phyloP scores from a whole-genome alignment of 2,329 filamentous ascomycete species.

The Cercospora sojina region DNA sequence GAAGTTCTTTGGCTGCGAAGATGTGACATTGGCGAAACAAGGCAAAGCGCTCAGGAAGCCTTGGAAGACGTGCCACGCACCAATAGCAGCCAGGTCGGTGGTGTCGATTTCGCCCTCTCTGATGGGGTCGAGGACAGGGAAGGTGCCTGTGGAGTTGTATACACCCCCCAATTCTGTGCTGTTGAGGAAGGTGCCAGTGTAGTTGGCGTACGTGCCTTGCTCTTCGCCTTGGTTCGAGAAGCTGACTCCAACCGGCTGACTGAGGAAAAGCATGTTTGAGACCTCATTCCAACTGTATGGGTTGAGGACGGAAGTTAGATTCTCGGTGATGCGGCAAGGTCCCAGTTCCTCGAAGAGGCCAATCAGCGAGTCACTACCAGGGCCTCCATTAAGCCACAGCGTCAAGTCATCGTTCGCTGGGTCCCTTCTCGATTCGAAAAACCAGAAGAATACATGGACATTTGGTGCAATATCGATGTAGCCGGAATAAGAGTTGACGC shows the following conservation, averaged over 20 bases:
- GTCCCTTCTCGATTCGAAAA: constrained; percentile 58
- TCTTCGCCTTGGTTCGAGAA: constrained; percentile 51
- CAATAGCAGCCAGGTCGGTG: constrained; percentile 56
- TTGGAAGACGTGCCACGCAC: constrained; percentile 57
- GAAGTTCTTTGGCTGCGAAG: constrained; percentile 45
- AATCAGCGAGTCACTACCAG: constrained; percentile 57
- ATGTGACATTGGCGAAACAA: constrained; percentile 44
- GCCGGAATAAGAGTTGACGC: constrained; percentile 51
- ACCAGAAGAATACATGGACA: constrained; percentile 63
- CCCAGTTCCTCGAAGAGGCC: constrained; percentile 55
- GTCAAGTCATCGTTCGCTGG: constrained; percentile 56
- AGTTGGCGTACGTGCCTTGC: constrained; percentile 22
- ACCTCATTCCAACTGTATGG: constrained; percentile 64
- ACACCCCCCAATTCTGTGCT: constrained; percentile 36
- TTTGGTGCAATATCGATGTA: constrained; percentile 35
- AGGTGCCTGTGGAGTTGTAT: constrained; percentile 43
- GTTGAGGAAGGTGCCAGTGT: constrained; percentile 50
- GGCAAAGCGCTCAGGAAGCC: constrained; percentile 54
- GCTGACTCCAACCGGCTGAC: constrained; percentile 63
- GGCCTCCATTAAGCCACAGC: constrained; percentile 62
- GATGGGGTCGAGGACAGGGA: constrained; percentile 51
- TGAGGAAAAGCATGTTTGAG: constrained; percentile 68
- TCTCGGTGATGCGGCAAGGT: constrained; percentile 46
- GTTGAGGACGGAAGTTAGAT: constrained; percentile 55
- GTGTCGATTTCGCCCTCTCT: constrained; percentile 48